Percentiles rank a stretch among this genome's conserved stretches.
phyloP scores from a whole-genome alignment of 306 rosid species.

The Lablab purpureus region DNA sequence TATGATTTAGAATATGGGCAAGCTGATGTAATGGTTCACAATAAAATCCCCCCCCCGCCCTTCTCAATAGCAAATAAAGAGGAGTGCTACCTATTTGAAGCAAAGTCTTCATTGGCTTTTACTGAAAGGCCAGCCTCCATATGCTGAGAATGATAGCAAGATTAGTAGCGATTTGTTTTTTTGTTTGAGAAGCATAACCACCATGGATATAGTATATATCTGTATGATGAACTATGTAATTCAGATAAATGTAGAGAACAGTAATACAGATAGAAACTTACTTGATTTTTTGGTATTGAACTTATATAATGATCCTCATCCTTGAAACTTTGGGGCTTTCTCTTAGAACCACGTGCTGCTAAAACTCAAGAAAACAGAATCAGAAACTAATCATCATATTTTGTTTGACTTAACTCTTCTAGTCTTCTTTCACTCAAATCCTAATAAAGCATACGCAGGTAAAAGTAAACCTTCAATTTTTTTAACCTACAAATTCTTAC shows the following conservation, averaged over 20 bases:
- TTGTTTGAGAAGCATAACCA: slow-evolving; percentile 26
- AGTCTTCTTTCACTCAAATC: slow-evolving; percentile 32
- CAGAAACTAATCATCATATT: slow-evolving; percentile 22
- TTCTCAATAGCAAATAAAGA: not conserved
- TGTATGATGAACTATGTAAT: slow-evolving; percentile 25
- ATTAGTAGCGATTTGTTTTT: slow-evolving; percentile 31
- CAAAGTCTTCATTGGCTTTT: slow-evolving; percentile 73
- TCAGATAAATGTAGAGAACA: slow-evolving; percentile 37
- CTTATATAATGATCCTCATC: slow-evolving; percentile 88
- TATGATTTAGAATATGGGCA: not conserved
- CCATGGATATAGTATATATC: slow-evolving; percentile 16
- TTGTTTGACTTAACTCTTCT: not conserved
- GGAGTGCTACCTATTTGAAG: slow-evolving; percentile 70
- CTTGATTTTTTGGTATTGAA: slow-evolving; percentile 85
- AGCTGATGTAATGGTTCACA: slow-evolving; percentile 11
- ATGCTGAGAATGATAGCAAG: slow-evolving; percentile 66
- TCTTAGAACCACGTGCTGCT: slow-evolving; percentile 66
- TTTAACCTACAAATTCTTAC: slow-evolving; percentile 32
- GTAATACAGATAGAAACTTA: slow-evolving; percentile 46
- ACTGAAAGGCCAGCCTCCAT: slow-evolving; percentile 86
- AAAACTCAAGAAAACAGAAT: slow-evolving; percentile 48
- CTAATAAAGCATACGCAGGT: slow-evolving; percentile 31
- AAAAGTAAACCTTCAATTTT: slow-evolving; percentile 20
- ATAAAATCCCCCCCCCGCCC: not conserved
- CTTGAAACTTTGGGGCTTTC: slow-evolving; percentile 73